Evolutionary conservation across 441 rosid species (phyloP).

Genomic region (Populus hybrid): DNA sequence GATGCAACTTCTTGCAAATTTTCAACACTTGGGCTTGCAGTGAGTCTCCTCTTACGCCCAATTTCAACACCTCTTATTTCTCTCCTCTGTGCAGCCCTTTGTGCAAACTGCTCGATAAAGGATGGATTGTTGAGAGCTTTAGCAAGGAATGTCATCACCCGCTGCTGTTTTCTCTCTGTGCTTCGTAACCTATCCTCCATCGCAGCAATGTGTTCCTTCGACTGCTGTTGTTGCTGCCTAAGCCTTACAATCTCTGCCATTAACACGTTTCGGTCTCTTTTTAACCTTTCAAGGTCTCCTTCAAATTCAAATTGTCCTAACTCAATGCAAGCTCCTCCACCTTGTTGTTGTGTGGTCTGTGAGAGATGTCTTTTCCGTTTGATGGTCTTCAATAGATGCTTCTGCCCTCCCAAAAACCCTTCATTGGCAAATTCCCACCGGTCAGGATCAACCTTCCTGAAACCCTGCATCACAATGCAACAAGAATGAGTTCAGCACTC

Average conservation of each 20-base stretch:
- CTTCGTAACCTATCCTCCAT: conserved; percentile 49
- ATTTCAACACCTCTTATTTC: conserved; percentile 33
- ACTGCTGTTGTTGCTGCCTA: conserved; percentile 70
- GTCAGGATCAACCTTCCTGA: conserved; percentile 84
- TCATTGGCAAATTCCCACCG: conserved; percentile 90
- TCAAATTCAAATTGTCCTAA: conserved; percentile 73
- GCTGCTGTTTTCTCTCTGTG: conserved; percentile 72
- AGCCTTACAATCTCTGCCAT: conserved; percentile 56
- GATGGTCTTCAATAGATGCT: conserved; percentile 69
- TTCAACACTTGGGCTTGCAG: conserved; percentile 49
- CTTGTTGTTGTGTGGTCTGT: conserved; percentile 41
- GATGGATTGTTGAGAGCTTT: conserved; percentile 58
- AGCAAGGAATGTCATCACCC: conserved; percentile 69
- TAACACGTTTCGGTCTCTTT: conserved; percentile 54
- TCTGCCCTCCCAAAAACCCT: conserved; percentile 79
- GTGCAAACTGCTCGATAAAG: conserved; percentile 47
- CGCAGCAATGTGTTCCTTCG: conserved; percentile 40
- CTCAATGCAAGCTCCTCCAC: conserved; percentile 58
- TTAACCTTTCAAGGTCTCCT: conserved; percentile 57
- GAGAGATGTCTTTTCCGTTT: conserved; percentile 62
- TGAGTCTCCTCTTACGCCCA: conserved; percentile 59
- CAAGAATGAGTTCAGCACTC: not conserved
- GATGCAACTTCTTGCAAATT: conserved; percentile 35
- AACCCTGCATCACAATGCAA: conserved; percentile 51
- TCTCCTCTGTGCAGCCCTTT: conserved; percentile 31